Evolutionary conservation across 768 basidiomycete species (phyloP).

Genomic region (Amylocystis lapponica): DNA sequence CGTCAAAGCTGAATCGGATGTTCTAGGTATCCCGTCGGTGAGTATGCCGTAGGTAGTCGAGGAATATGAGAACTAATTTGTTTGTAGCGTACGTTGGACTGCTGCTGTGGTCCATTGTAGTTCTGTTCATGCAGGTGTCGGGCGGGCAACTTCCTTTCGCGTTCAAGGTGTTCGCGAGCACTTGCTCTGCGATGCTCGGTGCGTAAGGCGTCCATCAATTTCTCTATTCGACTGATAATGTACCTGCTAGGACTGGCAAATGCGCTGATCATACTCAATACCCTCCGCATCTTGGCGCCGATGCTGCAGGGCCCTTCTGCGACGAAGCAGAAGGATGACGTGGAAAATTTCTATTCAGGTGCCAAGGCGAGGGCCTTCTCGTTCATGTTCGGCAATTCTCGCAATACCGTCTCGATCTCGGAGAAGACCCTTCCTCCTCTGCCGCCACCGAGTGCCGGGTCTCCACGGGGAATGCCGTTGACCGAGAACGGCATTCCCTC

Average conservation of each 20-base stretch:
- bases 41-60: too few species aligned
- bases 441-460: too few species aligned
- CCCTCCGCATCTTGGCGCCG: conserved; percentile 54
- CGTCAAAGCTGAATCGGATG: conserved; percentile 4
- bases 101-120: conserved; percentile 54
- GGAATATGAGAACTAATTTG: too few species aligned
- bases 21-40: conserved; percentile 56
- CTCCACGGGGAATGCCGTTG: too few species aligned
- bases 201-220: conserved; percentile 17
- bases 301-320: too few species aligned
- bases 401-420: too few species aligned
- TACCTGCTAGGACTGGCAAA: conserved; percentile 50
- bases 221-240: conserved; percentile 4
- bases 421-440: too few species aligned
- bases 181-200: conserved; percentile 53
- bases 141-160: conserved; percentile 43
- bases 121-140: conserved; percentile 41
- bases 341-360: too few species aligned
- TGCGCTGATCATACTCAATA: conserved; percentile 62
- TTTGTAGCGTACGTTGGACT: conserved; percentile 57
- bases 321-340: too few species aligned
- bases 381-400: too few species aligned
- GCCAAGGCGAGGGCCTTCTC: too few species aligned
- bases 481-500: too few species aligned
- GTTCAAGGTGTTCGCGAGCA: conserved; percentile 42